phyloP scores from a whole-genome alignment of 352 stramenopile species.

The Pythium guiyangense region DNA sequence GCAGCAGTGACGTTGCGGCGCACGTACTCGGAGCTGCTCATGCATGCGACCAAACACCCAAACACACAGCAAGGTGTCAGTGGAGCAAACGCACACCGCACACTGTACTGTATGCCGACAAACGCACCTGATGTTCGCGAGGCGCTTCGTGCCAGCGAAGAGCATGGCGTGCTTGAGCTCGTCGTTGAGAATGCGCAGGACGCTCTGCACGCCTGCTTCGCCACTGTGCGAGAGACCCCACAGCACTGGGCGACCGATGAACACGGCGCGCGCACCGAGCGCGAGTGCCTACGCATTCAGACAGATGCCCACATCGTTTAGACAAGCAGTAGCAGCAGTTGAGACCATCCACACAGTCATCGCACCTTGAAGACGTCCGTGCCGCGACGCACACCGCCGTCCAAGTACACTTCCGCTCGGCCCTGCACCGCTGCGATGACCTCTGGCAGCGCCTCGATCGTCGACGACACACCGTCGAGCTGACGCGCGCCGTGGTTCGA shows the following conservation, averaged over 20 bases:
- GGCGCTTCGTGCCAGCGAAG: constrained; percentile 55
- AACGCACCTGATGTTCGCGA: constrained; percentile 72
- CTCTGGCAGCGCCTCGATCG: constrained; percentile 91
- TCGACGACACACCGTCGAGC: constrained; percentile 86
- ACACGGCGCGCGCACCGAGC: constrained; percentile 91
- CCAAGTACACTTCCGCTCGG: constrained; percentile 89
- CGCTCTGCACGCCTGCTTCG: constrained; percentile 79
- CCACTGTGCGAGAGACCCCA: constrained; percentile 91
- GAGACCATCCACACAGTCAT: not conserved
- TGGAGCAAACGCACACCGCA: not conserved
- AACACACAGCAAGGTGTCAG: not conserved
- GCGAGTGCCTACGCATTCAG: constrained; percentile 64
- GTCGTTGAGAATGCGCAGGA: constrained; percentile 89
- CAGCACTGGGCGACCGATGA: constrained; percentile 93
- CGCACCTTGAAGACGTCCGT: constrained; percentile 94
- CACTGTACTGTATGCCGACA: not conserved
- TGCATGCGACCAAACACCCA: not conserved
- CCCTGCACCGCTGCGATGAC: constrained; percentile 83
- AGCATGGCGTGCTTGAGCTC: constrained; percentile 94
- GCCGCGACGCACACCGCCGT: constrained; percentile 92
- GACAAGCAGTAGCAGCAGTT: constrained; percentile 1
- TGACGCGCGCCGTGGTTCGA: constrained; percentile 93
- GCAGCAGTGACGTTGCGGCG: constrained; percentile 16
- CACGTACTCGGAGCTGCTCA: constrained; percentile 27
- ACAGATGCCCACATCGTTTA: constrained; percentile 15